Base-by-base conservation (phyloP, 352 stramenopile species). In the Phytophthora pisi region DNA sequence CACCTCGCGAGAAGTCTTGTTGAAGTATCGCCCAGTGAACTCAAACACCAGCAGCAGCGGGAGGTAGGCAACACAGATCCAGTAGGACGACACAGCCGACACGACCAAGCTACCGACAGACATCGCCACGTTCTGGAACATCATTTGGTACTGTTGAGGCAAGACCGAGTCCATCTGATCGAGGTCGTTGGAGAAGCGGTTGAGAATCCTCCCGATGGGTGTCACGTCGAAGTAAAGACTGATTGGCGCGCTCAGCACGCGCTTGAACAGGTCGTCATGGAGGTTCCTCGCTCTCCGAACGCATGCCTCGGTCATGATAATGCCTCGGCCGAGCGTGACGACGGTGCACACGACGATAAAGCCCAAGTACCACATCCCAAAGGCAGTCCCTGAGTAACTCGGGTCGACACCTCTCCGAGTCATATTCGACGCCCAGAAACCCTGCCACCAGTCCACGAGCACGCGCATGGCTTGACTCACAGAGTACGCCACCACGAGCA, bases 1-100 rank as follows among this genome's bases (percentile, higher is more conserved):
- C 8, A 98, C 72, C 64, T 98, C 95, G 7, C 80, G 61, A 61
- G 82, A 78, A 13, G 77, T 90, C 50, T 77, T 75, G 49, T 97
- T 88, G 74, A 97, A 98, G 62, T 62, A 71, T 10, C 54, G 43
- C 10, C 57, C 64, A 13, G 51, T 71, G 24, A 63, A 9, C 13
- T 67, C 31, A 20, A 67, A 67, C 0, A 67, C 18, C 4, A 30
- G 16, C 2, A 67, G 30, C 7, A 62, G 45, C 6, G 64, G 64
- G n/a, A 71, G 24, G 18, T 71, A 66, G 1, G 57, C 51, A 5
- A 71, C 57, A 7, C 31, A 47, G 31, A 71, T 71, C 64, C 64
- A 71, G 36, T 71, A 71, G 6, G 23, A 51, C 18, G 64, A 31
- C 10, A 71, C 50, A 8, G 64, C 64, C 16, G 57, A 71, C 3